Evolutionary conservation across 768 basidiomycete species (phyloP), one percentile per base, ranked within the genome.

Genomic region (Agaricus subrufescens): DNA sequence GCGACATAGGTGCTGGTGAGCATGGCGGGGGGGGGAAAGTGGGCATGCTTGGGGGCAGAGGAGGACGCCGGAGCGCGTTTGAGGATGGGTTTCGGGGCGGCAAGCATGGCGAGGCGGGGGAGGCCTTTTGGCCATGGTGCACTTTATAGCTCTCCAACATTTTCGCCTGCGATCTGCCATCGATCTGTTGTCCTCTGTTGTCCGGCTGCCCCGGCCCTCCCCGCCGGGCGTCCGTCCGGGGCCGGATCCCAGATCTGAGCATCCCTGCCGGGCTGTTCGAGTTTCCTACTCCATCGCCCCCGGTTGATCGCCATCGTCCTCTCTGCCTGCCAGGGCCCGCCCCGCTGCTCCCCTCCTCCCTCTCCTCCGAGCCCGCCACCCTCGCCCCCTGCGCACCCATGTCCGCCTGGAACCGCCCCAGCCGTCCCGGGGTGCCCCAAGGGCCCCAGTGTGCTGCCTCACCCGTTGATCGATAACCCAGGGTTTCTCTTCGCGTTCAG

Each of bases 71-170:
- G 62, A 2, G 71, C 59, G 38, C 75, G 79, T 65, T 86, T 86
- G 70, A 85, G 77, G 58, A 85, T 85, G 54, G 84, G 82, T 58
- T 80, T 76, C 43, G 80, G 81, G 44, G 71, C 4, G 11, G 34
- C 30, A 8, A 40, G 66, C 69, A 74, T 74, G 25, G 57, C 43
- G 46, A 48, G 15, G 44, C 44, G 38, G 15, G 56, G 56, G 37
- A 57, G 11, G 34, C 7, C 8, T 8, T 34, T 34, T 11, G 34
- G 31, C 31, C 38, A 46, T 14, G 47, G 38, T 52, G 34, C 34
- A 34, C 8, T 34, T 8, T 34, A 8, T 34, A 34, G 11, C 34
- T 3, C 34, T 6, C 34, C 3, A 34, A 34, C 34, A 34, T 34
- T 34, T 34, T 34, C 34, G 34, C 34, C 34, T 34, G 34, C 34